Conservation (phyloP, 805 yeast genomes). For the Schwanniomyces pseudopolymorphus region DNA sequence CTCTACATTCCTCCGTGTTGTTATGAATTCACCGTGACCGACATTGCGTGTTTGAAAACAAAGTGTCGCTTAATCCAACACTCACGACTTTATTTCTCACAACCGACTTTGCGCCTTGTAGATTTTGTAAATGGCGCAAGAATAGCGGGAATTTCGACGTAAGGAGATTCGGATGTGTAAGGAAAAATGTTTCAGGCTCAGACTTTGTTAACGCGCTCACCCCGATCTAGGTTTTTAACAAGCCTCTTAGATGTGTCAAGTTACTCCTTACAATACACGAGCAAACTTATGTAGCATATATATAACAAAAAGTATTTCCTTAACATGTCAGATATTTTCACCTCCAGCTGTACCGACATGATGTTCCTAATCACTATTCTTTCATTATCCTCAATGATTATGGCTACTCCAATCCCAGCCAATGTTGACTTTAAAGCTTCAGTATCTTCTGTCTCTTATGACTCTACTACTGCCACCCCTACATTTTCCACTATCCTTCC, state of each 20-base stretch:
- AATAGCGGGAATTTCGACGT: background rate
- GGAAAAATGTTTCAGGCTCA: background rate
- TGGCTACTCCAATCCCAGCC: slow-evolving; percentile 32
- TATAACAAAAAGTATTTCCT: background rate
- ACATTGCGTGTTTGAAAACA: background rate
- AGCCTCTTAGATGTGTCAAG: background rate
- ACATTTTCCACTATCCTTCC: slow-evolving; percentile 16
- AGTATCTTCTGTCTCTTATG: background rate
- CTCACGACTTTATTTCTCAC: background rate
- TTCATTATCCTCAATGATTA: background rate
- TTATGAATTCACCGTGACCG: background rate
- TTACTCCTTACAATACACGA: background rate
- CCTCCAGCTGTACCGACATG: background rate
- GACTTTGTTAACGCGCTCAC: background rate
- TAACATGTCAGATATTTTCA: background rate
- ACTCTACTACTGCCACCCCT: slow-evolving; percentile 5
- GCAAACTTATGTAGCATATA: background rate
- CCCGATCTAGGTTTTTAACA: background rate
- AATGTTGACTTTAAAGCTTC: slow-evolving; percentile 22
- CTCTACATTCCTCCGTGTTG: background rate
- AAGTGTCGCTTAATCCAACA: too few species aligned
- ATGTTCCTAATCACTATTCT: slow-evolving; percentile 1
- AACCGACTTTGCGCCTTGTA: background rate
- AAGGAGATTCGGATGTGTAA: background rate
- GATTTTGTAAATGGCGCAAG: background rate